Evolutionary conservation across 179 eudicot species (phyloP), one percentile per base, ranked within the genome.

Genomic region (Gypsophila paniculata): DNA sequence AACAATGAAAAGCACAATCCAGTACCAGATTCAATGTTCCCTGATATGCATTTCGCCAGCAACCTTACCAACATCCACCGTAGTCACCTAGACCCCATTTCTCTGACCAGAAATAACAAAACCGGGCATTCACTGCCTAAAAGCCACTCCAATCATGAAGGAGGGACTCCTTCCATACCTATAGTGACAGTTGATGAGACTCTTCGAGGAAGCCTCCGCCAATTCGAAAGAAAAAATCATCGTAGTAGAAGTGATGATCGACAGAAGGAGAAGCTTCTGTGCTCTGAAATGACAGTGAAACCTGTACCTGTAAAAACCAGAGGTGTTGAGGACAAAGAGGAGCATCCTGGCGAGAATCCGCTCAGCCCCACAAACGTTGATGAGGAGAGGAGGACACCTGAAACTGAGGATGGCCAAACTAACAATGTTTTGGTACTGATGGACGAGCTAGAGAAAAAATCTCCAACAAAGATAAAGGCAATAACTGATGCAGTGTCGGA

Each of bases 1-100:
- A 86, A 83, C 65, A 68, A 74, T 4, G 69, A 77, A 1, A 69
- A 76, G 68, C 84, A 83, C 69, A 82, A 80, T 26, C 82, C 87
- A 19, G 79, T 82, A 74, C 79, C 77, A 12, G 69, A 22, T 62
- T 79, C 79, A 4, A 76, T 78, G 60, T 61, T 78, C 71, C 61
- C 83, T 5, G 85, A 85, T 72, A 83, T 81, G 38, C 89, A 84
- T 64, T 68, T 66, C 64, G 9, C 65, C 46, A 71, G 79, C 46
- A 76, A 42, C 66, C 71, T 59, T 29, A 52, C 68, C 58, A 69
- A 77, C 32, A 53, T 34, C 12, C 74, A 52, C 39, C 21, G 29
- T 7, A 58, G 42, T 21, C 15, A 15, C 38, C 38, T 62, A 9
- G 75, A 70, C 18, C 65, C 61, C 65, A 59, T 25, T 54, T 69